A percentile compares a stretch with the other conserved stretches of the same genome.
phyloP scores from a whole-genome alignment of 805 yeast genomes.

The Maudiozyma serrabonitensis region DNA sequence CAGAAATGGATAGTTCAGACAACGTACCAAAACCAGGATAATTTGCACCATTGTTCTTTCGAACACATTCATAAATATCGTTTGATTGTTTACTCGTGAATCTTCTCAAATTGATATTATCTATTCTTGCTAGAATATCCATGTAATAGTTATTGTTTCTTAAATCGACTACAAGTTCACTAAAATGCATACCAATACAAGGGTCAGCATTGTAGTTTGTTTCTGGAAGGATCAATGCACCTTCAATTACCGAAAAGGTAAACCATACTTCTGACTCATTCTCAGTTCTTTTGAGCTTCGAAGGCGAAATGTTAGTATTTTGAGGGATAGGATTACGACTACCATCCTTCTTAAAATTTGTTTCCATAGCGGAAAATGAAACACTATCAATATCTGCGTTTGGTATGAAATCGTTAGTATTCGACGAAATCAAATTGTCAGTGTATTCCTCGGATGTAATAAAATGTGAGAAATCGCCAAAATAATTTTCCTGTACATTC shows the following conservation, averaged over 20 bases:
- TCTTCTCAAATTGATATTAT: constrained; percentile 11
- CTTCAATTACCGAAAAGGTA: constrained; percentile 58
- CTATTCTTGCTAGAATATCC: constrained; percentile 68
- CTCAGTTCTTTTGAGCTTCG: constrained; percentile 36
- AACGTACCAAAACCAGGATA: constrained; percentile 14
- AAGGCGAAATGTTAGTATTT: background rate
- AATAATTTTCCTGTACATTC: constrained; percentile 74
- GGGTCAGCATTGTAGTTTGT: constrained; percentile 56
- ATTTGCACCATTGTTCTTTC: constrained; percentile 14
- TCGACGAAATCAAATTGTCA: constrained; percentile 4
- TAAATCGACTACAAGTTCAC: constrained; percentile 64
- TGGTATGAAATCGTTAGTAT: background rate
- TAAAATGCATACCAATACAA: constrained; percentile 53
- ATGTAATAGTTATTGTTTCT: constrained; percentile 85
- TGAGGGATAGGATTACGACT: no score
- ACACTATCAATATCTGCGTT: background rate
- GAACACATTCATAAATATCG: constrained; percentile 24
- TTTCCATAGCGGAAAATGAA: background rate
- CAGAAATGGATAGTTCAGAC: constrained; percentile 55
- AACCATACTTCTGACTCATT: constrained; percentile 75
- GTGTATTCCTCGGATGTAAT: constrained; percentile 79
- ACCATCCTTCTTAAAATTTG: background rate
- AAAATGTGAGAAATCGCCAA: constrained; percentile 79
- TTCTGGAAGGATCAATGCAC: constrained; percentile 65
- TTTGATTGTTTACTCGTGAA: constrained; percentile 10